Evolutionary conservation across 2,329 filamentous ascomycete genomes (phyloP).

Genomic region (Botrytis aclada): DNA sequence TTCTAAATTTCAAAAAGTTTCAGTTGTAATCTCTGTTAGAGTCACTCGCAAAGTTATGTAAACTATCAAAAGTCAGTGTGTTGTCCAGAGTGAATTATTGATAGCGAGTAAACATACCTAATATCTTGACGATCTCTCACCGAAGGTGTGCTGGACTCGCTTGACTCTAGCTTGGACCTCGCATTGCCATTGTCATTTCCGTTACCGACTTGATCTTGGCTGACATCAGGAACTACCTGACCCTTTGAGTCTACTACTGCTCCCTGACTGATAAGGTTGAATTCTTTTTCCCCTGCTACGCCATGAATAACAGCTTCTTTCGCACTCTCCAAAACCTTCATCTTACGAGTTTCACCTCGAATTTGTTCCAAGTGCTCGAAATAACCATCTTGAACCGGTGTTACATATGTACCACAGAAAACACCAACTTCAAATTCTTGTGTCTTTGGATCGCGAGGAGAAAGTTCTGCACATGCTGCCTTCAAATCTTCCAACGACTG

Average conservation of each 20-base stretch:
- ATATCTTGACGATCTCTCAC: constrained; percentile 39
- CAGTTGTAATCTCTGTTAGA: constrained; percentile 33
- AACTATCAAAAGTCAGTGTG: constrained; percentile 7
- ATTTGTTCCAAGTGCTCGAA: constrained; percentile 75
- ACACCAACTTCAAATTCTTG: constrained; percentile 84
- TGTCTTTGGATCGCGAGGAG: constrained; percentile 51
- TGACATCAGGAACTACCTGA: constrained; percentile 49
- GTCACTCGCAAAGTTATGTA: constrained; percentile 29
- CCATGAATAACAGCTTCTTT: constrained; percentile 63
- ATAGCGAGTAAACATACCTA: constrained; percentile 29
- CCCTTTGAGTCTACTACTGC: constrained; percentile 55
- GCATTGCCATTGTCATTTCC: constrained; percentile 28
- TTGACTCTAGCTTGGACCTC: constrained; percentile 33
- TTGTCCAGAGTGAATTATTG: background rate
- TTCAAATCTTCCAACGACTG: constrained; percentile 77
- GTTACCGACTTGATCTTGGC: constrained; percentile 22
- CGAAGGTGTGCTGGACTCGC: constrained; percentile 32
- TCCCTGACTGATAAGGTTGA: constrained; percentile 61
- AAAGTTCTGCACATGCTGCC: constrained; percentile 71
- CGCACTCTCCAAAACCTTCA: constrained; percentile 63
- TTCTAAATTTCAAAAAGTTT: background rate
- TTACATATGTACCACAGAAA: constrained; percentile 85
- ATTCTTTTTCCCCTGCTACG: constrained; percentile 56
- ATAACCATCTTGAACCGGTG: constrained; percentile 73
- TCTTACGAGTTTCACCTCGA: constrained; percentile 66